phyloP scores from a whole-genome alignment of 2,329 filamentous ascomycete genomes.

The Alternaria ventricosa region DNA sequence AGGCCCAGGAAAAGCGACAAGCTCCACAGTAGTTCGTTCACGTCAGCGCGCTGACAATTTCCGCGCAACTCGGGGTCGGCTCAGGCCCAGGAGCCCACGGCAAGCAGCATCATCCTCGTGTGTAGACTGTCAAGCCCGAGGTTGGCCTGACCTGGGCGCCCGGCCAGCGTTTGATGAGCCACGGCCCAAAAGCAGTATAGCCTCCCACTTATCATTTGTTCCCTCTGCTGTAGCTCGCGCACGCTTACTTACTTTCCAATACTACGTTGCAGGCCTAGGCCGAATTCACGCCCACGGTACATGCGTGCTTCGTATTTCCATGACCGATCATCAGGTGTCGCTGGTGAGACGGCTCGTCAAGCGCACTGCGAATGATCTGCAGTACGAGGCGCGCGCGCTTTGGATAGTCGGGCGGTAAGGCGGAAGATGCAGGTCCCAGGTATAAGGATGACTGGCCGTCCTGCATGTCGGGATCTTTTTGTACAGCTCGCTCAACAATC shows the following conservation, averaged over 20 bases:
- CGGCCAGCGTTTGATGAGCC: constrained; percentile 10
- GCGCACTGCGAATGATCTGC: constrained; percentile 8
- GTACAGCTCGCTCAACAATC: constrained; percentile 7
- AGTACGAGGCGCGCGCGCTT: constrained; percentile 3
- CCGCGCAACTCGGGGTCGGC: background rate
- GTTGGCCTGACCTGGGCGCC: constrained; percentile 7
- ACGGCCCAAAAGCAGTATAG: constrained; percentile 9
- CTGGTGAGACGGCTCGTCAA: constrained; percentile 10
- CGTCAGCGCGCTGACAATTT: background rate
- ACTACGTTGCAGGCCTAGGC: constrained; percentile 24
- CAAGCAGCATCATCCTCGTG: background rate
- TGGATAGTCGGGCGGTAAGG: background rate
- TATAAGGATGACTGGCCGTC: constrained; percentile 18
- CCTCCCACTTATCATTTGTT: constrained; percentile 13
- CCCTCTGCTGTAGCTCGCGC: constrained; percentile 3
- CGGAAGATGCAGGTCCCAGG: constrained; percentile 9
- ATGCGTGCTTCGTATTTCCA: constrained; percentile 23
- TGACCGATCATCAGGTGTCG: constrained; percentile 13
- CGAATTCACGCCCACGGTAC: constrained; percentile 10
- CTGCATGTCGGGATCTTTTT: background rate
- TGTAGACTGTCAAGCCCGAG: background rate
- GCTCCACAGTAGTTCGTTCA: background rate
- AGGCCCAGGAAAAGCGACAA: background rate
- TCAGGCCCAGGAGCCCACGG: background rate
- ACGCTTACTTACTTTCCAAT: constrained; percentile 20